Evolutionary conservation across 2,329 filamentous ascomycete species (phyloP).

Genomic region (Arthrobotrys pseudoclavata): DNA sequence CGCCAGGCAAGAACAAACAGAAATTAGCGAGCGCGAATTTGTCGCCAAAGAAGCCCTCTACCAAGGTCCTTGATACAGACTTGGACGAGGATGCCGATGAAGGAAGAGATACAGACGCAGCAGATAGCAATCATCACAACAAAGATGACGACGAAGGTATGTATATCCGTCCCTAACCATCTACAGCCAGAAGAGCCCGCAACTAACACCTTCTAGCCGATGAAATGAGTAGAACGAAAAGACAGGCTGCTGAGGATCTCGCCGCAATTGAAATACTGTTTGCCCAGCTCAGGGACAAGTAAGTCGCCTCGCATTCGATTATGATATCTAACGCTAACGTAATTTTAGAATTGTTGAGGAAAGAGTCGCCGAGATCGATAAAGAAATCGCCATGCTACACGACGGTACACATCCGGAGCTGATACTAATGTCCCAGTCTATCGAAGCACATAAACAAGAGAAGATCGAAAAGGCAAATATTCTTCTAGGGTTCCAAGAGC

Average conservation of each 20-base stretch:
- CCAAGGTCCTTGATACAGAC: slow-evolving; percentile 66
- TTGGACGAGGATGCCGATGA: slow-evolving; percentile 67
- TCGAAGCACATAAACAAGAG: slow-evolving; percentile 84
- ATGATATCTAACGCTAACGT: slow-evolving; percentile 61
- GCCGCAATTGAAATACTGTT: slow-evolving; percentile 89
- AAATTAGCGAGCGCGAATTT: slow-evolving; percentile 59
- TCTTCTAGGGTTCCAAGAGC: slow-evolving; percentile 79
- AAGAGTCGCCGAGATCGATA: slow-evolving; percentile 82
- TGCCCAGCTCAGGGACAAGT: slow-evolving; percentile 79
- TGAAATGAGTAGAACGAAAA: slow-evolving; percentile 79
- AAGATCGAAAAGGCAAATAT: slow-evolving; percentile 82
- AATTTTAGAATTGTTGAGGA: slow-evolving; percentile 83
- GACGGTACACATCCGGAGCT: slow-evolving; percentile 87
- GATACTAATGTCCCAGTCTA: slow-evolving; percentile 86
- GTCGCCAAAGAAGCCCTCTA: slow-evolving; percentile 42
- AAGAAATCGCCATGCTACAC: slow-evolving; percentile 74
- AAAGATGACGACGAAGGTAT: slow-evolving; percentile 66
- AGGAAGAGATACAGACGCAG: slow-evolving; percentile 65
- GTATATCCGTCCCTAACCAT: slow-evolving; percentile 66
- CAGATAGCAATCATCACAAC: slow-evolving; percentile 39
- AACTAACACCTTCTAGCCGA: slow-evolving; percentile 67
- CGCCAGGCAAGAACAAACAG: slow-evolving; percentile 45
- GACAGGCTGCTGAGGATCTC: slow-evolving; percentile 82
- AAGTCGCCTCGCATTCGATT: slow-evolving; percentile 61
- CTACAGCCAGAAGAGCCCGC: slow-evolving; percentile 67